Conservation (phyloP, 1,284 basidiomycete genomes). For the Apiotrichum laibachii region DNA sequence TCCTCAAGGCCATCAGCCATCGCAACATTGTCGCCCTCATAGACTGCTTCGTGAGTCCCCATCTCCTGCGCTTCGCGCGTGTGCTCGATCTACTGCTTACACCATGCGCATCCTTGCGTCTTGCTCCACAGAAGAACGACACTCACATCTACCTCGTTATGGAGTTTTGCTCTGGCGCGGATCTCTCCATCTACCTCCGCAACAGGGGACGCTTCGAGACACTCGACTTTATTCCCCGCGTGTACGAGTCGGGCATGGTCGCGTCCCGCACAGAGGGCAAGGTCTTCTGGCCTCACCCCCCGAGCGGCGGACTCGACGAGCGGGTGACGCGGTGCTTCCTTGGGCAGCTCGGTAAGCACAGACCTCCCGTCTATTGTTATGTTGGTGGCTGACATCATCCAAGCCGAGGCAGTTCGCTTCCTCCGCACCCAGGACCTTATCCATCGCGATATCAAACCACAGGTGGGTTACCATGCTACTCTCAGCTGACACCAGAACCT, state of each 20-base stretch:
- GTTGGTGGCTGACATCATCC: slow-evolving; percentile 14
- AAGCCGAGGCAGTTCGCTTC: slow-evolving; percentile 89
- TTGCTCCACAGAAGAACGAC: slow-evolving; percentile 69
- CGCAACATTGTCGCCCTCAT: slow-evolving; percentile 89
- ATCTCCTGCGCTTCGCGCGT: background rate
- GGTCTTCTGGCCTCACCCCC: slow-evolving; percentile 85
- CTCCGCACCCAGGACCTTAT: slow-evolving; percentile 85
- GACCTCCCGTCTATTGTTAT: background rate
- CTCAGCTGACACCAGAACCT: slow-evolving; percentile 63
- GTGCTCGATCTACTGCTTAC: slow-evolving; percentile 1
- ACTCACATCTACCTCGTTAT: slow-evolving; percentile 96
- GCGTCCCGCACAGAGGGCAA: slow-evolving; percentile 55
- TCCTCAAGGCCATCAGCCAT: slow-evolving; percentile 90
- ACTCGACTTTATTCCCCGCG: slow-evolving; percentile 70
- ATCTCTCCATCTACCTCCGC: slow-evolving; percentile 94
- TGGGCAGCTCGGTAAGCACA: slow-evolving; percentile 75
- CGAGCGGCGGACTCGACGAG: slow-evolving; percentile 85
- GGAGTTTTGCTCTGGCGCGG: slow-evolving; percentile 94
- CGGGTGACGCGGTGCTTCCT: slow-evolving; percentile 89
- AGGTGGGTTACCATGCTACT: slow-evolving; percentile 55
- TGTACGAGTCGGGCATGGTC: slow-evolving; percentile 48
- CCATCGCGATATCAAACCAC: slow-evolving; percentile 96
- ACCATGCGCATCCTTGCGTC: slow-evolving; percentile 7
- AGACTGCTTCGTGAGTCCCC: slow-evolving; percentile 69
- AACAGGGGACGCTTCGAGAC: slow-evolving; percentile 81